Conservation (phyloP, 768 basidiomycete genomes). For the Suillus subalutaceus region DNA sequence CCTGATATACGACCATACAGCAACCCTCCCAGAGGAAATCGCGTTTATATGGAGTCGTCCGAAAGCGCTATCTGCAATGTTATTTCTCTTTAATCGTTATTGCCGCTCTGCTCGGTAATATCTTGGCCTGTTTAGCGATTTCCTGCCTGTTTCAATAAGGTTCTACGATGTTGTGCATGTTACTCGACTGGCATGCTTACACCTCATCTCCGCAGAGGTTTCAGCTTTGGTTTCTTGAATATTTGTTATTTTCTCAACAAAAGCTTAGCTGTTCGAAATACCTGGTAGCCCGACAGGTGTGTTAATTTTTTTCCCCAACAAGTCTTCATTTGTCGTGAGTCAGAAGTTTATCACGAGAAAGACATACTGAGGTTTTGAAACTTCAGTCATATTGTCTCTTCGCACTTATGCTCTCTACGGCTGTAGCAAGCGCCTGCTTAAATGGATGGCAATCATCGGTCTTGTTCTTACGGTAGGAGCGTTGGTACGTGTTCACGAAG, state of each 20-base stretch:
- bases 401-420: conserved; percentile 56
- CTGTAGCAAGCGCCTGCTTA: conserved; percentile 39
- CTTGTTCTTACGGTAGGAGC: conserved; percentile 33
- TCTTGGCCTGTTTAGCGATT: conserved; percentile 34
- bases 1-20: conserved; percentile 32
- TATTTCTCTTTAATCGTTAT: conserved; percentile 57
- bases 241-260: background rate
- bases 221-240: background rate
- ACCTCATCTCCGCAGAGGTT: conserved; percentile 10
- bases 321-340: conserved; percentile 49
- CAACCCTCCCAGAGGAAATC: conserved; percentile 40
- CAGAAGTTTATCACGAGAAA: background rate
- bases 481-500: conserved; percentile 35
- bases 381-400: conserved; percentile 44
- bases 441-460: conserved; percentile 37
- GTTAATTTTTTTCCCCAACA: conserved; percentile 46
- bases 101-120: conserved; percentile 44
- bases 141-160: conserved; percentile 18
- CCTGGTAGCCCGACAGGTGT: conserved; percentile 42
- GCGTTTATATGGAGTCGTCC: conserved; percentile 49
- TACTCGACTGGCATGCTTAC: background rate
- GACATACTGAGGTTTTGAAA: conserved; percentile 15
- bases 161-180: background rate
- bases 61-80: conserved; percentile 39
- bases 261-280: conserved; percentile 42